Base-by-base conservation (phyloP, 2,329 filamentous ascomycete species). In the Xylaria sp. region DNA sequence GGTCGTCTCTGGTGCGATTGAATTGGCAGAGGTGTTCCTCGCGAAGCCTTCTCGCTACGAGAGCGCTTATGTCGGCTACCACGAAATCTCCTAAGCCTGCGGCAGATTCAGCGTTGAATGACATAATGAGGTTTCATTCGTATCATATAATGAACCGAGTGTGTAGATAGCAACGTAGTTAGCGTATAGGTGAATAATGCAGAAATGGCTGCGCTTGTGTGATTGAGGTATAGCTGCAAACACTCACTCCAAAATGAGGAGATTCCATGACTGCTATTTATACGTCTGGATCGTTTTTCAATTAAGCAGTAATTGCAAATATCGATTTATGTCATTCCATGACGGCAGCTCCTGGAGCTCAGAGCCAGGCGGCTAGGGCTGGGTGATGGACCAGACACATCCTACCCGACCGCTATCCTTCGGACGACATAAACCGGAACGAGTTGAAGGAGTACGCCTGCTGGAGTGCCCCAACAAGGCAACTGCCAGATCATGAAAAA, bases 1-100 rank as follows among this genome's bases (percentile, higher is more conserved):
- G 6, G 1, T 51, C 58, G 25, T 70, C 66, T 48, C 62, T 63
- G 2, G 28, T 2, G 54, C 48, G 37, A 25, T 60, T 46, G n/a
- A 68, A 58, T 4, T 25, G 28, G n/a, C 55, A 46, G 6, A 68
- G 58, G 25, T 65, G 25, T n/a, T 65, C 44, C 13, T 68, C 62
- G 7, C 46, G 61, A 37, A 70, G 61, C n/a, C 57, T 66, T 37
- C 9, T 56, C 32, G 37, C 32, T 10, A 69, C 25, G 12, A 51
- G 34, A 15, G 52, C 23, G 13, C 23, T 56, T 10, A 70, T 63
- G 52, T 68, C 62, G 28, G 51, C 52, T 6, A 69, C 12, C 10
- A 64, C 62, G 6, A 23, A 25, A 7, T 59, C 25, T n/a, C 44
- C 69, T 12, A 68, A 28, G n/a, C 15, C 48, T 34, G 60, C 56